Evolutionary conservation across 164 flowering plant genomes (phyloP), one percentile per base, ranked within the genome.

Genomic region (Vitis labrusca): DNA sequence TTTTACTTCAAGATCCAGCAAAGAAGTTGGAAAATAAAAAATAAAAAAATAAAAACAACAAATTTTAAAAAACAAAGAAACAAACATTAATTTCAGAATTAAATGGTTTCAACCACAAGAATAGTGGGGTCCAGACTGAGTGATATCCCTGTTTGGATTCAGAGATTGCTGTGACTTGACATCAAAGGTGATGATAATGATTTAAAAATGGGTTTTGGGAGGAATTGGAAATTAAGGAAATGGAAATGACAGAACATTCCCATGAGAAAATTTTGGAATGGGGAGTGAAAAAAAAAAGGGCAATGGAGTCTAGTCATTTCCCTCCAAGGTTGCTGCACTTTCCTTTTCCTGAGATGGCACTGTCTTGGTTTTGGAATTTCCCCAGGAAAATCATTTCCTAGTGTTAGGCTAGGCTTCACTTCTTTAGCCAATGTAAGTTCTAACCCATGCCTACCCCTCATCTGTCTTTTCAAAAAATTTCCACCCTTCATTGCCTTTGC

Each of bases 251-350:
- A 53, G 14, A 12, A 53, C 56, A 53, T 53, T 53, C n/a, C 15
- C 44, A 37, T 37, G 44, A 37, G 5, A 37, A 37, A 37, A 37
- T 37, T 37, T 37, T 37, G 7, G 44, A 32, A 6, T 32, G 8
- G 27, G 27, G 27, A 23, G 27, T 37, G 44, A 37, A 37, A 37
- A 6, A 32, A 6, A 37, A 37, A 37, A 2, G 7, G 44, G 44
- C 6, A 37, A 37, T 37, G 56, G 5, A 59, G 61, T 59, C 37
- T 59, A 59, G 61, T 59, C 61, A 27, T 59, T 59, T 59, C 61
- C 29, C 29, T 59, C 12, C 11, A 19, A 23, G 32, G 27, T 19
- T 59, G 61, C 17, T 59, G 61, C 61, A 8, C 61, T 23, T 59
- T 59, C 61, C 27, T 30, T 59, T 19, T 59, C 61, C 10, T 19